Evolutionary conservation across 2,329 filamentous ascomycete genomes (phyloP).

Genomic region (Colletotrichum tabaci): DNA sequence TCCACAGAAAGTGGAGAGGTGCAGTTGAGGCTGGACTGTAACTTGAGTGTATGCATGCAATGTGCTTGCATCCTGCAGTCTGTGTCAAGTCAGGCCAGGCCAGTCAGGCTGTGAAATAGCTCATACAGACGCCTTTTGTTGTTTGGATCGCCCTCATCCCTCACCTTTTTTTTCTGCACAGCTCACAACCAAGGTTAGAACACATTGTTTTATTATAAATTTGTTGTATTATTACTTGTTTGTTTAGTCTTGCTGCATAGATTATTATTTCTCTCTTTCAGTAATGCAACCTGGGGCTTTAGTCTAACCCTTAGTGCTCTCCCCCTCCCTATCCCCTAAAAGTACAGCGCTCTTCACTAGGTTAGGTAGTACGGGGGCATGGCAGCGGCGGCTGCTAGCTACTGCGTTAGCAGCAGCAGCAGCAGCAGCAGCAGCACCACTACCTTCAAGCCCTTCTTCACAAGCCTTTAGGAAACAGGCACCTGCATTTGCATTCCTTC

Average conservation of each 20-base stretch:
- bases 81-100: background rate
- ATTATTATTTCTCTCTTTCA: too few relatives aligned
- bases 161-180: background rate
- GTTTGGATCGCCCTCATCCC: background rate
- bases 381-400: too few relatives aligned
- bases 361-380: too few relatives aligned
- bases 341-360: background rate
- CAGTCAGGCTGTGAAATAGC: background rate
- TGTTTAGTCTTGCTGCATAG: too few relatives aligned
- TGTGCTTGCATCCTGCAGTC: constrained; percentile 2
- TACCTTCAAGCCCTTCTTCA: background rate
- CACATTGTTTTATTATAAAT: background rate
- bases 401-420: background rate
- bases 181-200: background rate
- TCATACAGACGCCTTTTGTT: background rate
- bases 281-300: background rate
- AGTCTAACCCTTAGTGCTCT: background rate
- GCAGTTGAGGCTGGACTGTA: background rate
- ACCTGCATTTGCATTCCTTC: background rate
- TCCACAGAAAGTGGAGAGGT: background rate
- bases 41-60: constrained; percentile 1
- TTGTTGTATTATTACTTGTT: background rate
- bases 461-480: background rate
- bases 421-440: background rate
- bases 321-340: background rate